These are phyloP conservation scores for Kluyveromyces starmeri DNA, from an alignment of 805 yeast species.

Conservation along the genomic window DNA sequence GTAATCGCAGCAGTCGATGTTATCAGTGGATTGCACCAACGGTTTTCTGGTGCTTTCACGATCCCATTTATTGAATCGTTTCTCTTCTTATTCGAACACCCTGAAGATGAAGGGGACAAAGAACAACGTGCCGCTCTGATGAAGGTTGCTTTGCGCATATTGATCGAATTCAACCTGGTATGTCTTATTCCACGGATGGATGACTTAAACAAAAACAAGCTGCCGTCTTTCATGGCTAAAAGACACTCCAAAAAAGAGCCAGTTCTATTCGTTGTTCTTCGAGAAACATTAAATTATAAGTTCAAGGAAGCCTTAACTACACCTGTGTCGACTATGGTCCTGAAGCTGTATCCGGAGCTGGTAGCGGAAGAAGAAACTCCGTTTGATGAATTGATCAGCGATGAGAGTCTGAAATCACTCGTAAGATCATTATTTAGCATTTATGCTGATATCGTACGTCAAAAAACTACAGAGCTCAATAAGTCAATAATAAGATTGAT, in stretches of 20 bases:
- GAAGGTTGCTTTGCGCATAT: constrained; percentile 39
- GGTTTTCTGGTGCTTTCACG: constrained; percentile 52
- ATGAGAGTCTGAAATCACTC: constrained; percentile 18
- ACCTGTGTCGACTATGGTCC: constrained; percentile 38
- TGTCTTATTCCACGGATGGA: constrained; percentile 45
- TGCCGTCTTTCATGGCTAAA: constrained; percentile 38
- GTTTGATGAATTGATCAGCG: constrained; percentile 22
- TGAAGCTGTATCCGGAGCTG: constrained; percentile 37
- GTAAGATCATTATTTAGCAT: constrained; percentile 33
- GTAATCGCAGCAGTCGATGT: constrained; percentile 56
- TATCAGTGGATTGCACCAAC: constrained; percentile 64
- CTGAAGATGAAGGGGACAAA: constrained; percentile 37
- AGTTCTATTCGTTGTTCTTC: constrained; percentile 35
- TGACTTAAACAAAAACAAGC: constrained; percentile 31
- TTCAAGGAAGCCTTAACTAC: constrained; percentile 29
- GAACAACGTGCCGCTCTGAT: constrained; percentile 33
- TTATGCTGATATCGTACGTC: constrained; percentile 37
- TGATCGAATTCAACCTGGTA: constrained; percentile 49
- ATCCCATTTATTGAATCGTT: constrained; percentile 37
- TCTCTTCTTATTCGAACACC: constrained; percentile 33
- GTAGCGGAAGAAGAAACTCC: constrained; percentile 25
- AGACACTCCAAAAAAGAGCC: constrained; percentile 31
- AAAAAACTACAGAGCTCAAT: constrained; percentile 30
- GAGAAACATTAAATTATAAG: constrained; percentile 37
- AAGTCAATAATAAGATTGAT: constrained; percentile 30